phyloP scores from a whole-genome alignment of 495 filamentous ascomycete species.

The Tuber umbilicatum region DNA sequence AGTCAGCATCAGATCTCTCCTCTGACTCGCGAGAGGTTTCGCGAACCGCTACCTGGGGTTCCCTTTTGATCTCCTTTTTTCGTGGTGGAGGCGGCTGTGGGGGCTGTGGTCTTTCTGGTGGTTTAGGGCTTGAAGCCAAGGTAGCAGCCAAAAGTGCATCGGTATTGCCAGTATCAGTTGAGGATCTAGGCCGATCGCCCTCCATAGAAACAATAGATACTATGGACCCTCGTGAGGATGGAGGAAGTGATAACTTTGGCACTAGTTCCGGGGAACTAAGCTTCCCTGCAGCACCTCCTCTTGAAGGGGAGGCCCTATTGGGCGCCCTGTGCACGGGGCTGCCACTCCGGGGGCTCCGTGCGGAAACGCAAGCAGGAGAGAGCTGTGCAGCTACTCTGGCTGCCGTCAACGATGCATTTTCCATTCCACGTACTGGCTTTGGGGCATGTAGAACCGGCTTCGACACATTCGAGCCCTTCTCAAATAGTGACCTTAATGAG shows the following conservation, averaged over 20 bases:
- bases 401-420: conserved; percentile 36
- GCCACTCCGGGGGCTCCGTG: conserved; percentile 12
- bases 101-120: conserved; percentile 8
- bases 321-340: conserved; percentile 13
- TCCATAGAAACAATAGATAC: background rate
- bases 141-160: conserved; percentile 27
- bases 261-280: background rate
- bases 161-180: background rate
- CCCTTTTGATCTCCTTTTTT: background rate
- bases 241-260: conserved; percentile 2
- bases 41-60: background rate
- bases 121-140: conserved; percentile 15
- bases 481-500: conserved; percentile 27
- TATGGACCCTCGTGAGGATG: background rate
- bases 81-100: conserved; percentile 24
- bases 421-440: conserved; percentile 17
- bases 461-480: conserved; percentile 19
- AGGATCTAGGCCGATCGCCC: background rate
- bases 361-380: conserved; percentile 17
- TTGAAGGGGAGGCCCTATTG: background rate
- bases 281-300: background rate
- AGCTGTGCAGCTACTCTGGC: conserved; percentile 35
- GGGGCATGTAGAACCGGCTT: conserved; percentile 28
- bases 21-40: background rate
- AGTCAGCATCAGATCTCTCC: background rate